Conservation (phyloP, 192 early-diverging fungal genomes). For the Phycomyces blakesleeanus region DNA sequence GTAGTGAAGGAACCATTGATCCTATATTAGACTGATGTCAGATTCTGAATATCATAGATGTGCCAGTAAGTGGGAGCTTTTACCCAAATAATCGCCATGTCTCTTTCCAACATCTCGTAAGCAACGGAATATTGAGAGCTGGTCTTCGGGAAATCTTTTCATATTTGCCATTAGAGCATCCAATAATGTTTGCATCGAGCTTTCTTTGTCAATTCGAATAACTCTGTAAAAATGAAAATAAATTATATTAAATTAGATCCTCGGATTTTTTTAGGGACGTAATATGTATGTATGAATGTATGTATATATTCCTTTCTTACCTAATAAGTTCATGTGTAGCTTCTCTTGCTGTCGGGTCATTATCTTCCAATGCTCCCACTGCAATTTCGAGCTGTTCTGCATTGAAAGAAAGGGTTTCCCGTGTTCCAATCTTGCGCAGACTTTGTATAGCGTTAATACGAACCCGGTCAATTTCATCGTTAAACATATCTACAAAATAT, state of each 20-base stretch:
- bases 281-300: too few relatives aligned
- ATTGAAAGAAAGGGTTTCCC: conserved; percentile 52
- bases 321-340: conserved; percentile 72
- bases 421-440: conserved; percentile 66
- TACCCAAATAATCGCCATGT: conserved; percentile 56
- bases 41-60: too few relatives aligned
- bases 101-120: conserved; percentile 59
- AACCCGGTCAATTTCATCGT: conserved; percentile 88
- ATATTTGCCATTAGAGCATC: conserved; percentile 61
- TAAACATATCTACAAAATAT: conserved; percentile 81
- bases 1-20: conserved; percentile 48
- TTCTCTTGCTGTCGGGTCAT: conserved; percentile 57
- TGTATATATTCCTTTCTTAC: too few relatives aligned
- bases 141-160: conserved; percentile 65
- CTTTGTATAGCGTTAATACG: conserved; percentile 77
- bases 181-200: conserved; percentile 50
- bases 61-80: not conserved
- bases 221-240: conserved; percentile 46
- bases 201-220: conserved; percentile 37
- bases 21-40: conserved; percentile 8
- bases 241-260: too few relatives aligned
- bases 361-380: conserved; percentile 75
- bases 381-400: conserved; percentile 74
- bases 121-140: conserved; percentile 62
- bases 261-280: too few relatives aligned